phyloP scores from a whole-genome alignment of 164 flowering plant species.

The Chimonanthus salicifolius region DNA sequence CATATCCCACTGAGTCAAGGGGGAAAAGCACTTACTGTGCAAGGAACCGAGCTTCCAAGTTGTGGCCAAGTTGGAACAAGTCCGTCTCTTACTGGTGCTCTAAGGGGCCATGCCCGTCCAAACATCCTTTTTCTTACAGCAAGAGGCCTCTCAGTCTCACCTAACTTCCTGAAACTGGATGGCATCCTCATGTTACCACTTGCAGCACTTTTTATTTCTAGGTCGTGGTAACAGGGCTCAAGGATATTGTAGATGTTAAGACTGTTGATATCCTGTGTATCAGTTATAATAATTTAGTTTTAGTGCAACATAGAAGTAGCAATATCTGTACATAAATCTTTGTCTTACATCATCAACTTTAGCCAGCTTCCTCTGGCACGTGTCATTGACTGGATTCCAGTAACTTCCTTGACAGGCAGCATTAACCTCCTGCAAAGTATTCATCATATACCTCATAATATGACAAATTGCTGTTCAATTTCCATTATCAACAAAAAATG shows the following conservation, averaged over 20 bases:
- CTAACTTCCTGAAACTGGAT: constrained; percentile 61
- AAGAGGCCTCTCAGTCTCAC: constrained; percentile 76
- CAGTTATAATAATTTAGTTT: neutral
- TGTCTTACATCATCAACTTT: constrained; percentile 52
- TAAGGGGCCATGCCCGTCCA: constrained; percentile 92
- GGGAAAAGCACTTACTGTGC: constrained; percentile 57
- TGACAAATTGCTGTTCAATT: neutral
- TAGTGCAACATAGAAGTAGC: neutral
- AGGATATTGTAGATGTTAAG: constrained; percentile 80
- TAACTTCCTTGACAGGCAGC: constrained; percentile 51
- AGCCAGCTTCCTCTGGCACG: constrained; percentile 37
- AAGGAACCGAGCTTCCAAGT: constrained; percentile 42
- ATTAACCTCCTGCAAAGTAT: constrained; percentile 35
- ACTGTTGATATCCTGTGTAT: constrained; percentile 38
- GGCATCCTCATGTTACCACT: constrained; percentile 40
- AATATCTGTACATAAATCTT: neutral
- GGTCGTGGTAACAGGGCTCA: constrained; percentile 75
- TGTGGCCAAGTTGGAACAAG: constrained; percentile 89
- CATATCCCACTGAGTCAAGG: neutral
- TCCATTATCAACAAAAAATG: neutral
- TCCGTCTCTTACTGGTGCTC: constrained; percentile 81
- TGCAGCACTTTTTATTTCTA: constrained; percentile 17
- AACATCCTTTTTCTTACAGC: constrained; percentile 85
- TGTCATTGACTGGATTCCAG: constrained; percentile 32
- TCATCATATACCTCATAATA: neutral